Base-by-base conservation (phyloP, 2,329 filamentous ascomycete species). In the Diplodia sapinea region DNA sequence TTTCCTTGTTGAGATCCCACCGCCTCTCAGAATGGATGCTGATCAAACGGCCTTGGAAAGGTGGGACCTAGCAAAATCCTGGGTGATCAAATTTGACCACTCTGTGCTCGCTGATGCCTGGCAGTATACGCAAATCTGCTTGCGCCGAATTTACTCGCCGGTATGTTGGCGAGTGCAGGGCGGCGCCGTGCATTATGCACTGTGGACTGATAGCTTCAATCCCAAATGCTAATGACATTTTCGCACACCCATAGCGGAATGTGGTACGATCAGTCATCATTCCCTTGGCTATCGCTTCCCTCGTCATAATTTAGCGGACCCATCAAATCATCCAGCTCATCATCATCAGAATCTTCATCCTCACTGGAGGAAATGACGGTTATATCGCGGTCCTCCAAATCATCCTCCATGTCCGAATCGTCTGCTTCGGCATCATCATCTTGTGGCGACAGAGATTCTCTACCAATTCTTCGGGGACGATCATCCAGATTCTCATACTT, bases 401-500 rank as follows among this genome's bases (percentile, higher is more conserved):
- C 50, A 3, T 70, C 66, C 59, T 73, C 71, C 13, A 69, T 66
- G 17, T 68, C 70, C 3, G 40, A 38, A 4, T 70, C 36, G 11
- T 71, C 47, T 4, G 17, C 52, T 9, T 55, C 63, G 6, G 63
- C 66, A 29, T 68, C 33, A 29, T 68, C 33, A 8, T n/a, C 68
- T 12, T 67, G 66, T 9, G 62, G 40, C 26, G 75, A 73, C 71
- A 75, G 72, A 43, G 73, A 11, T 15, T 55, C 31, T 26, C 9
- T 57, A 29, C 29, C 56, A n/a, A n/a, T 9, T 17, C 13, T 17
- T n/a, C 12, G 26, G 31, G 8, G 36, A n/a, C 11, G 55, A 47
- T 49, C 54, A 40, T 33, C 63, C 55, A 20, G 40, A 40, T 78
- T 75, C 61, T 77, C 77, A 1, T 76, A 73, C 65, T 76, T 77